Conservation (phyloP, 768 basidiomycete genomes). For the Suillus cothurnatus region DNA sequence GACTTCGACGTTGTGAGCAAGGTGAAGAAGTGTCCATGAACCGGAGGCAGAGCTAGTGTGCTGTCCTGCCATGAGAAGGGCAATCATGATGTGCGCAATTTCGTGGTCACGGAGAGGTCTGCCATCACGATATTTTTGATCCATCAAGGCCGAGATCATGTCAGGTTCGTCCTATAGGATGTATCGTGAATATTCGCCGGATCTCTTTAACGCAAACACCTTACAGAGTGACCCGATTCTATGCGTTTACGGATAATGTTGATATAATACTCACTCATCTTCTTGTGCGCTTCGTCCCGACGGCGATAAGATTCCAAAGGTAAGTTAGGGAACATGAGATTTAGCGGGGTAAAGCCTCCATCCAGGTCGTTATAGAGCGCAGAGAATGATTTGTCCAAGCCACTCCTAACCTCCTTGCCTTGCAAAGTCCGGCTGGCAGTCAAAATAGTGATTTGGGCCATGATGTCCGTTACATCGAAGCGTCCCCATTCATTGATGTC, state of each 20-base stretch:
- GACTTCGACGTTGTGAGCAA: slow-evolving; percentile 74
- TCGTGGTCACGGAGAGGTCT: slow-evolving; percentile 79
- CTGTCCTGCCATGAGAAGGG: slow-evolving; percentile 98
- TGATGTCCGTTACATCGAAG: slow-evolving; percentile 71
- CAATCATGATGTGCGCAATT: slow-evolving; percentile 98
- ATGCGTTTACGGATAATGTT: slow-evolving; percentile 79
- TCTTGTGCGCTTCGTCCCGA: slow-evolving; percentile 87
- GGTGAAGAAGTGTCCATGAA: slow-evolving; percentile 89
- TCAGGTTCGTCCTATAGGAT: slow-evolving; percentile 70
- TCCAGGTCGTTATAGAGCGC: slow-evolving; percentile 86
- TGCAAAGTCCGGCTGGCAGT: slow-evolving; percentile 94
- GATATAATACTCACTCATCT: slow-evolving; percentile 93
- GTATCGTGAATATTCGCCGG: slow-evolving; percentile 8
- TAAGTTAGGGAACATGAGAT: slow-evolving; percentile 93
- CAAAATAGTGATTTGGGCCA: slow-evolving; percentile 91
- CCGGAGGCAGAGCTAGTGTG: slow-evolving; percentile 94
- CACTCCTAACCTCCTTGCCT: slow-evolving; percentile 83
- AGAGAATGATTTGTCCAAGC: slow-evolving; percentile 83
- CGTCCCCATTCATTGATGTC: slow-evolving; percentile 76
- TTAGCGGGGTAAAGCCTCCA: slow-evolving; percentile 93
- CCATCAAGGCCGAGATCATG: slow-evolving; percentile 90
- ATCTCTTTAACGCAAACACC: slow-evolving; percentile 10
- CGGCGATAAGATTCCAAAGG: slow-evolving; percentile 89
- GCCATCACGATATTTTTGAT: slow-evolving; percentile 85
- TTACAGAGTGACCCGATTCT: slow-evolving; percentile 43